Base-by-base conservation (phyloP, 1,284 basidiomycete species). In the Malassezia arunalokei region DNA sequence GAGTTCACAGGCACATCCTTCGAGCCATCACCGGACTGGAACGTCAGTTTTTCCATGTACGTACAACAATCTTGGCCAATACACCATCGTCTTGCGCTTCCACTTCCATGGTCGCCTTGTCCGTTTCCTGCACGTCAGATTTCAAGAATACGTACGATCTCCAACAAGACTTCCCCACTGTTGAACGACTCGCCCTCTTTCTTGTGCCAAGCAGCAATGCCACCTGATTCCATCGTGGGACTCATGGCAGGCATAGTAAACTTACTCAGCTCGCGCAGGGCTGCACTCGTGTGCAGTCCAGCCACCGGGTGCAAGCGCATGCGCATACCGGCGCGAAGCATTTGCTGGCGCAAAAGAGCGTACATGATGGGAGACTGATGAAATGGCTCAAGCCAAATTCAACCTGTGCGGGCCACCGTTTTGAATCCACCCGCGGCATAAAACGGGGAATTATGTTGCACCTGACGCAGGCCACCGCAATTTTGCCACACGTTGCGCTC, bases 71-170 rank as follows among this genome's bases (percentile, higher is more conserved):
- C 81, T 95, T 96, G 49, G 86, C 91, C 56, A 98, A 77, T 58
- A 95, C 77, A 71, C 92, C 92, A 64, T 96, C 91, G 45, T 98
- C 92, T 76, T 90, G 89, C 12, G 92, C 89, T 76, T 98, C 92
- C 27, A 98, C 92, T 76, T 98, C 92, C 76, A 98, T 98, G 39
- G 89, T 92, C 14, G 92, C 92, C 80, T 96, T 96, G 82, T 96
- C 91, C 46, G 92, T 96, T 83, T 96, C 91, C 88, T 91, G 28
- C 45, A 24, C 5, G n/a, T 44, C 12, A 47, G 43, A 15, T 29
- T 24, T 20, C 31, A 15, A 28, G 28, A 6, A 33, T 47, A 76
- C 84, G 71, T 60, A 91, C 89, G 71, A 99, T 87, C 78, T 96
- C 91, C 46, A 92, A 81, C 45, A 92, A 77, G 57, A 99, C 91